Evolutionary conservation across 2,329 filamentous ascomycete genomes (phyloP).

Genomic region (Aphanoascus verrucosus): DNA sequence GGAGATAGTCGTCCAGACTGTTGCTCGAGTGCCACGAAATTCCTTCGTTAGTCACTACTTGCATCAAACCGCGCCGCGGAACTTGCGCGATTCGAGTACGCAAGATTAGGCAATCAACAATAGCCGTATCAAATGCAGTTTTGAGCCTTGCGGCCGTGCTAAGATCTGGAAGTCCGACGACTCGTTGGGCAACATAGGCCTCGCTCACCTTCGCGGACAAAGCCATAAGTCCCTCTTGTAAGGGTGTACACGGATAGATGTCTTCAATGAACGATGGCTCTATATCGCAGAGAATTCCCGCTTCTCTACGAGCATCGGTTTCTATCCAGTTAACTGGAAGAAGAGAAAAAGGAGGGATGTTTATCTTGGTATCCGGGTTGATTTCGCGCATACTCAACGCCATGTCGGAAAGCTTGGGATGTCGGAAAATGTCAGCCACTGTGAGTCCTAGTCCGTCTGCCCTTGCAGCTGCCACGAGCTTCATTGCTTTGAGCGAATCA

Average conservation of each 20-base stretch:
- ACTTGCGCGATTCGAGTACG: constrained; percentile 30
- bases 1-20: constrained; percentile 16
- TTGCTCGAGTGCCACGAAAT: constrained; percentile 19
- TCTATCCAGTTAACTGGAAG: constrained; percentile 8
- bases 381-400: constrained; percentile 16
- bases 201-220: constrained; percentile 30
- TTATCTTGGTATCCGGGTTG: not conserved
- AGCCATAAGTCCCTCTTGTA: constrained; percentile 35
- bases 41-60: constrained; percentile 20
- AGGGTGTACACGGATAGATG: constrained; percentile 26
- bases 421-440: constrained; percentile 22
- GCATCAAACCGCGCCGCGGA: constrained; percentile 15
- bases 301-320: constrained; percentile 8
- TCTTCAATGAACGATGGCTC: constrained; percentile 20
- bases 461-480: constrained; percentile 20
- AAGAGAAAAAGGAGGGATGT: constrained; percentile 16
- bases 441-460: constrained; percentile 17
- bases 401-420: constrained; percentile 30
- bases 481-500: constrained; percentile 21
- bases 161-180: constrained; percentile 21
- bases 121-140: constrained; percentile 29
- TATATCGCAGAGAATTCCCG: constrained; percentile 16
- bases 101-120: constrained; percentile 30
- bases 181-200: constrained; percentile 33
- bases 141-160: constrained; percentile 26